A percentile compares a stretch with the other conserved stretches of the same genome.
Conservation (phyloP, 2,329 filamentous ascomycete genomes). For the Cercospora canescens region DNA sequence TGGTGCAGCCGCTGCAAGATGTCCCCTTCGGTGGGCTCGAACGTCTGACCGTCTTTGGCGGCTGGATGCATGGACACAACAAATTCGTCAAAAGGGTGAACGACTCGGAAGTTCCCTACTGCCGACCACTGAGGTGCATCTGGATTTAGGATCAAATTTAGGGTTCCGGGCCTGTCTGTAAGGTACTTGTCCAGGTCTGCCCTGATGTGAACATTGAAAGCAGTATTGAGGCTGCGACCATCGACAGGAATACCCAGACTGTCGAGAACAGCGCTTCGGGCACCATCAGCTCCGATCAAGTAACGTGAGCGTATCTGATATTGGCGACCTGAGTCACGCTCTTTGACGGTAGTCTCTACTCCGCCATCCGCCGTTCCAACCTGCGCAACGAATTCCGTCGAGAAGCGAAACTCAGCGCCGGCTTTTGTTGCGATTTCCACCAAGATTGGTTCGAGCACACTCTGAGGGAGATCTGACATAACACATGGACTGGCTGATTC, state of each 20-base stretch:
- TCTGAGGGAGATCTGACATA: slow-evolving; percentile 40
- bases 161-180: slow-evolving; percentile 51
- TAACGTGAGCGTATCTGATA: not conserved
- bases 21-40: slow-evolving; percentile 46
- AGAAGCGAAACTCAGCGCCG: slow-evolving; percentile 30
- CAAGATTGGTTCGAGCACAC: slow-evolving; percentile 39
- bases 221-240: slow-evolving; percentile 36
- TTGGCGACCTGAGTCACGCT: slow-evolving; percentile 35
- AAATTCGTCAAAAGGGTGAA: slow-evolving; percentile 63
- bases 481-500: slow-evolving; percentile 37
- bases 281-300: not conserved
- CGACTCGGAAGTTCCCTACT: slow-evolving; percentile 55
- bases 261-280: slow-evolving; percentile 14
- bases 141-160: slow-evolving; percentile 57
- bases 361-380: slow-evolving; percentile 26
- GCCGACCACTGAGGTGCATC: slow-evolving; percentile 53
- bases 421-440: slow-evolving; percentile 32
- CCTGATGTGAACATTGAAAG: slow-evolving; percentile 46
- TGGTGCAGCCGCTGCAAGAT: slow-evolving; percentile 30
- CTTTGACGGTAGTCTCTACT: slow-evolving; percentile 38
- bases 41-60: slow-evolving; percentile 30
- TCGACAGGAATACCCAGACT: slow-evolving; percentile 49
- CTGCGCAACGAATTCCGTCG: slow-evolving; percentile 33
- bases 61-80: slow-evolving; percentile 45
- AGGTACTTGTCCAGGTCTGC: slow-evolving; percentile 52